Percentiles rank a stretch among this genome's conserved stretches.
phyloP scores from a whole-genome alignment of 2,329 filamentous ascomycete genomes.

The Calonectria hawksworthii region DNA sequence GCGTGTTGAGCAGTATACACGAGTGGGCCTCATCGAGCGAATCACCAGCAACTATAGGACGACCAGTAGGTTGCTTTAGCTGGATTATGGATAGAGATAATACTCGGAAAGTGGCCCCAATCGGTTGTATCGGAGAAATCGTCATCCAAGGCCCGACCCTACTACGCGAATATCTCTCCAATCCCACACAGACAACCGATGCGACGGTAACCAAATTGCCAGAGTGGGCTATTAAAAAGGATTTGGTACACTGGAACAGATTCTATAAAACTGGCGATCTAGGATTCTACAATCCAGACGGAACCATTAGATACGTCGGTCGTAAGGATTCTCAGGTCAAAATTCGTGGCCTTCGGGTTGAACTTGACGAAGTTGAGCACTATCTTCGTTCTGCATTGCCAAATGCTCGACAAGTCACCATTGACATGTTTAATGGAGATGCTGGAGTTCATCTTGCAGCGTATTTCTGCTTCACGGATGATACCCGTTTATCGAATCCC shows the following conservation, averaged over 20 bases:
- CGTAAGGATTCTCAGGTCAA: slow-evolving; percentile 41
- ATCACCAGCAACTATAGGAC: background rate
- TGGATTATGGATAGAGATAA: background rate
- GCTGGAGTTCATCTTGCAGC: background rate
- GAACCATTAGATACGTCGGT: background rate
- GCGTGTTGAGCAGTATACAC: background rate
- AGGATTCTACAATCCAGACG: background rate
- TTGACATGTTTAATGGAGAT: background rate
- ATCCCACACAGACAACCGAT: background rate
- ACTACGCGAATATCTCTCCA: background rate
- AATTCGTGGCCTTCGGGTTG: background rate
- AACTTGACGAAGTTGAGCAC: background rate
- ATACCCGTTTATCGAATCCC: background rate
- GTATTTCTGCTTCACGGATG: background rate
- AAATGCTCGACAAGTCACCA: background rate
- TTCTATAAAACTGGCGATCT: background rate
- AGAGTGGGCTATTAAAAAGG: background rate
- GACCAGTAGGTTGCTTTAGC: background rate
- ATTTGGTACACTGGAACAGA: background rate
- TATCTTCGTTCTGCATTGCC: background rate
- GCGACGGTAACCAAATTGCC: background rate
- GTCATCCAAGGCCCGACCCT: slow-evolving; percentile 14
- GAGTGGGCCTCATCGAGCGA: background rate
- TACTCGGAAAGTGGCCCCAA: background rate
- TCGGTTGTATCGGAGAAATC: slow-evolving; percentile 40